Evolutionary conservation across 2,329 filamentous ascomycete species (phyloP), one percentile per base, ranked within the genome.

Genomic region (Alternaria sp.): DNA sequence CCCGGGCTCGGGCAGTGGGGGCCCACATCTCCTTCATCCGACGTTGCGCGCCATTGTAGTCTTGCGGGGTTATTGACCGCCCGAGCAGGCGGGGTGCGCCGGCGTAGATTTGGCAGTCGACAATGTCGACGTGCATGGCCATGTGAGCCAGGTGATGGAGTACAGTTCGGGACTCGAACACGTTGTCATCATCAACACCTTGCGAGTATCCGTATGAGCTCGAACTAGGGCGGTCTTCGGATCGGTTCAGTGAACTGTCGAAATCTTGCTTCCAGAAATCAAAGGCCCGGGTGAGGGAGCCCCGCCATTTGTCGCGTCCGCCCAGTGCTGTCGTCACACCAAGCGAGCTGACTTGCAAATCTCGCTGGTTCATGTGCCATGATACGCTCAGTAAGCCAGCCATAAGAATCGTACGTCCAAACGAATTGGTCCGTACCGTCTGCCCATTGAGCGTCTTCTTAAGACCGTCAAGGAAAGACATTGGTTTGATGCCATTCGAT

Each of bases 321-420:
- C 95, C 95, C 1, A 97, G 86, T 0, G 93, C 90, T 70, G 91
- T 89, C 0, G 89, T 88, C 11, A 94, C 92, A 12, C 91, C 93
- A 0, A 98, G 86, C 1, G 93, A 93, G 77, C 90, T 95, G 62
- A 97, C 91, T 81, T 97, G 95, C 13, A 97, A 86, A 77, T 98
- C 96, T 74, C 95, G 88, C 78, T 98, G 94, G 76, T 97, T 96
- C 91, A 98, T 95, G 79, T 98, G 95, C 93, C 93, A 98, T 75
- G 92, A 96, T 28, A 98, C 93, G 69, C 93, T 97, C 23, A 98
- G 84, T 26, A 99, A 83, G 0, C 96, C 96, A 1, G 95, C 91
- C 93, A 98, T 98, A 55, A 99, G 85, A 47, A 97, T 93, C 3
- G 92, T 96, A 43, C 96, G 89, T 1, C 95, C 96, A 76, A 98